Evolutionary conservation across 257 asterid genomes (phyloP), one percentile per base, ranked within the genome.

Genomic region (Marsdenia floribunda): DNA sequence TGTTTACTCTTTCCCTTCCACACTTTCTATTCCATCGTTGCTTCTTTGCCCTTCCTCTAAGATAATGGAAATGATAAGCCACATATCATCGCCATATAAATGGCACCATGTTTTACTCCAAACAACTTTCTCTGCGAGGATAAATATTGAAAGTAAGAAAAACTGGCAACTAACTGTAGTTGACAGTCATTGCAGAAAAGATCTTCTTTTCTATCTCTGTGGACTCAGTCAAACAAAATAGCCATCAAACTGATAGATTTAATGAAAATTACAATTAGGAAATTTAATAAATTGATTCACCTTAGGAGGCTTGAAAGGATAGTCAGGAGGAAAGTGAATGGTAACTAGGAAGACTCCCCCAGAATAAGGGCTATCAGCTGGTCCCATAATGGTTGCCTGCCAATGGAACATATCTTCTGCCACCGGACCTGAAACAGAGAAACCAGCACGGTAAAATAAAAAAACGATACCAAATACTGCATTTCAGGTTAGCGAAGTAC

Each of bases 331-430:
- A 77, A 86, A 86, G 80, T 86, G 86, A 65, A 86, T 86, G n/a
- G 89, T 77, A 75, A 86, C 86, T 66, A 86, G 70, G 72, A 86
- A 86, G 50, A 86, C 87, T 65, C 89, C 89, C 37, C 87, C 89
- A 66, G 87, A 37, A 67, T 83, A 83, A 68, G 89, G 89, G 76
- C 89, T 86, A 42, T 86, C 89, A 44, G 83, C 59, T 49, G 87
- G 89, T 52, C 89, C 89, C 89, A 86, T 86, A 22, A 83, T 81
- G 35, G 89, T 86, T 49, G 87, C 89, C 77, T 86, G 89, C 87
- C 89, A 86, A 22, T 83, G 87, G 61, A 83, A 86, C 89, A 86
- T 79, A 73, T 86, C 89, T 79, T 86, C 89, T 19, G 85, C 89
- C 46, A 83, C 86, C 68, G 89, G 89, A 68, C 89, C 89, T 86